A percentile compares a stretch with the other conserved stretches of the same genome.
phyloP scores from a whole-genome alignment of 169 alveolate species.

The Plasmodium gaboni region DNA sequence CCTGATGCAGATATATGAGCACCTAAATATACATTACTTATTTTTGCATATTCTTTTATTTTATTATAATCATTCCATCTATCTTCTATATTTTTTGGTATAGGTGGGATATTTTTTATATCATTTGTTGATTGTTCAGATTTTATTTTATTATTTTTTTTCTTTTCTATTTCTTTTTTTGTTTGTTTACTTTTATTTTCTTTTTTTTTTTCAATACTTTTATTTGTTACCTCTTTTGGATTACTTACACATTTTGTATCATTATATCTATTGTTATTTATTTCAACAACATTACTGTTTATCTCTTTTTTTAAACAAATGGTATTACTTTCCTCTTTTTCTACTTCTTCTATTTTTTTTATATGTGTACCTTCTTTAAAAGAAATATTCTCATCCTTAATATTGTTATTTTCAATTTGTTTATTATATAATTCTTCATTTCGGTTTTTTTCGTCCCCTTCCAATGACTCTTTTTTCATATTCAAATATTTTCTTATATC shows the following conservation, averaged over 20 bases:
- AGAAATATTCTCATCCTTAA: not conserved
- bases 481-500: no score
- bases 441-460: not conserved
- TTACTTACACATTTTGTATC: constrained; percentile 2
- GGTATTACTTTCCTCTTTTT: not conserved
- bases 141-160: constrained; percentile 24
- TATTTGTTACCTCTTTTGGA: not conserved
- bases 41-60: constrained; percentile 53
- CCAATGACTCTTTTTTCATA: no score
- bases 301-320: no score
- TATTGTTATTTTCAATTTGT: not conserved
- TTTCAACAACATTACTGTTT: no score
- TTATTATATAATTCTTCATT: not conserved
- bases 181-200: not conserved
- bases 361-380: not conserved
- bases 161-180: constrained; percentile 18
- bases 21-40: constrained; percentile 87
- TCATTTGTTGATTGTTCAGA: not conserved
- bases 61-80: constrained; percentile 66
- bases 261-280: not conserved
- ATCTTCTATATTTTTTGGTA: constrained; percentile 49
- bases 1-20: constrained; percentile 94
- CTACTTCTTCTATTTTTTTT: not conserved
- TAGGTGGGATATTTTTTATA: constrained; percentile 18
- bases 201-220: constrained; percentile 12